Evolutionary conservation across 2,329 filamentous ascomycete species (phyloP), one percentile per base, ranked within the genome.

Genomic region (Fulvia fulva): DNA sequence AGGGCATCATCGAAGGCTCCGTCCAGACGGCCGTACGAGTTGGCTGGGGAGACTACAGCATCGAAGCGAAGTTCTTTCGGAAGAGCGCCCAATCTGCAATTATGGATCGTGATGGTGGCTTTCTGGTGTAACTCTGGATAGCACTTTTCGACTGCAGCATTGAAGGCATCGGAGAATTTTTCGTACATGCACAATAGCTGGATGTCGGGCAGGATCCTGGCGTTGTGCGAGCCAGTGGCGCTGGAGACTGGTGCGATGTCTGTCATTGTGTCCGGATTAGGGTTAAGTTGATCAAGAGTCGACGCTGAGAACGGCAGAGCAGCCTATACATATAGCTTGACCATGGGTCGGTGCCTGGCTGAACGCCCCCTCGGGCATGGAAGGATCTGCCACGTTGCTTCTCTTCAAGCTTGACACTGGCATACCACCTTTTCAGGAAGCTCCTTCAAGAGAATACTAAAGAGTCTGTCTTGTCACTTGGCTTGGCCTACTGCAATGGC

Each of bases 1-100:
- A 83, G 79, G 23, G 81, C 81, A 61, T 81, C 77, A 67, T 83
- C 80, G 61, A 83, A 84, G 50, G 75, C 79, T 26, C 82, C 81
- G 61, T 83, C 81, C 0, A 84, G 75, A 0, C 76, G 74, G 26
- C 75, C 81, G 65, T 82, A 83, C 1, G 79, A 82, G 63, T 83
- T 83, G 44, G 81, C 80, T 0, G 81, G 81, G 0, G 81, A 83
- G 22, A 83, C 79, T 44, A 83, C 70, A 12, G 78, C 71, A 64
- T 82, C 77, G 64, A 81, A 81, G 28, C 69, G 69, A 8, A 74
- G 66, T 0, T 59, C 52, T 0, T 64, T 11, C 0, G 76, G 70
- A 2, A 83, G 65, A 2, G 68, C 64, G 9, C 72, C 68, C 5
- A 83, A 74, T 6, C 69, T 67, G 45, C 67, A 71, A 58, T 77